A percentile compares a stretch with the other conserved stretches of the same genome.
These are phyloP conservation scores for Cladophialophora immunda DNA, from an alignment of 2,329 filamentous ascomycete genomes.

Conservation along the genomic window DNA sequence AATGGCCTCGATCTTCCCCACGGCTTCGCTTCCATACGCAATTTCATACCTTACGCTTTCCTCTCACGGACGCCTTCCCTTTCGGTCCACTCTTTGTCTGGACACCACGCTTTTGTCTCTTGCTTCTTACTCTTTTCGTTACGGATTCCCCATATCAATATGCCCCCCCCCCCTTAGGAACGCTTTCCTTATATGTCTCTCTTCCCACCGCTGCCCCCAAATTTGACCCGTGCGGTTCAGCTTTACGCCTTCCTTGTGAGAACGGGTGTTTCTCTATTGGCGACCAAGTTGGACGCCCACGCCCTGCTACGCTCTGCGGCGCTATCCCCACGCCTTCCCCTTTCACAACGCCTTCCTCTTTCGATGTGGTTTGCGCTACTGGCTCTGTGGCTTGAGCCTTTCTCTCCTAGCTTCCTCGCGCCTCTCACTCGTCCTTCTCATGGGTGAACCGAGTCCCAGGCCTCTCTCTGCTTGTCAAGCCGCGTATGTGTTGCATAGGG, in stretches of 20 bases:
- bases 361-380: neutral
- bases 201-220: neutral
- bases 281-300: neutral
- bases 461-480: neutral
- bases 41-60: neutral
- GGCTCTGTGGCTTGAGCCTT: neutral
- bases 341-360: conserved; percentile 1
- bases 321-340: neutral
- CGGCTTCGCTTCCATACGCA: neutral
- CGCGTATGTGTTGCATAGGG: too few relatives aligned
- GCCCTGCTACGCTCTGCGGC: neutral
- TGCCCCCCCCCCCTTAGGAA: neutral
- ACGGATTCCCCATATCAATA: neutral
- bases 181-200: neutral
- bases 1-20: neutral
- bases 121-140: neutral
- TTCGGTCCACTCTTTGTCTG: neutral
- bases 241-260: neutral
- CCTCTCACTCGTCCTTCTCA: too few relatives aligned
- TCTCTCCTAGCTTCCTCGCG: neutral
- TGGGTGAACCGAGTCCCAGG: too few relatives aligned
- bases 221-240: neutral
- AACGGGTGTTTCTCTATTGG: neutral
- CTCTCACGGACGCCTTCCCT: conserved; percentile 4
- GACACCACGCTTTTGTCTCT: neutral